These are phyloP conservation scores for Cystoderma amianthinum DNA, from an alignment of 768 basidiomycete genomes.

Conservation along the genomic window DNA sequence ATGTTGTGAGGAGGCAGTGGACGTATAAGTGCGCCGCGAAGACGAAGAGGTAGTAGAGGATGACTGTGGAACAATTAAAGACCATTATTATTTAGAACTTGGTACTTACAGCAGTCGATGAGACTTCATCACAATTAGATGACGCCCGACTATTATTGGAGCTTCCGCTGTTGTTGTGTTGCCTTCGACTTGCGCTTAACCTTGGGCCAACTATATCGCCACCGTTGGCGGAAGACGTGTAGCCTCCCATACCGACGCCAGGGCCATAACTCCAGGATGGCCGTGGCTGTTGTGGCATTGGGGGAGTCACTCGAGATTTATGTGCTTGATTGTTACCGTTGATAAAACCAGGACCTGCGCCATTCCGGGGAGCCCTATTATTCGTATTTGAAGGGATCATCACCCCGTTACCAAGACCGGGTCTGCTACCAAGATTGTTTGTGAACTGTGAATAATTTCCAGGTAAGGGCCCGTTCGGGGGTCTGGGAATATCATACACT, in stretches of 20 bases:
- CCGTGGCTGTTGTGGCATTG: conserved; percentile 32
- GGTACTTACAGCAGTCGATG: conserved; percentile 66
- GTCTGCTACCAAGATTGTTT: conserved; percentile 12
- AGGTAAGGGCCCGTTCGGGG: conserved; percentile 17
- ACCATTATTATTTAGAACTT: conserved; percentile 2
- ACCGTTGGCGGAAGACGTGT: conserved; percentile 20
- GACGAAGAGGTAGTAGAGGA: conserved; percentile 77
- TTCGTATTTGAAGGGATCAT: conserved; percentile 23
- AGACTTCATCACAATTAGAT: conserved; percentile 60
- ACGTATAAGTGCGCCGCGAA: conserved; percentile 71
- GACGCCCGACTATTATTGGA: conserved; percentile 52
- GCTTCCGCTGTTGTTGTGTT: conserved; percentile 43
- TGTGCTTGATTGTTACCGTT: conserved; percentile 17
- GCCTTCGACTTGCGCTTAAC: conserved; percentile 47
- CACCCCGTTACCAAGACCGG: conserved; percentile 22
- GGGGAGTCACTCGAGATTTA: conserved; percentile 17
- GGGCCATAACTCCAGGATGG: conserved; percentile 69
- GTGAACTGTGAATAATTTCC: conserved; percentile 9
- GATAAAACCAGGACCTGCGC: conserved; percentile 5
- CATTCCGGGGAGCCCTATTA: conserved; percentile 16
- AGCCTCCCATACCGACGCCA: conserved; percentile 45
- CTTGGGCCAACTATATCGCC: conserved; percentile 61
- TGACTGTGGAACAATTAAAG: conserved; percentile 31
- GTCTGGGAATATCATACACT: conserved; percentile 14
- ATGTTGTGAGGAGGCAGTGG: conserved; percentile 64